Evolutionary conservation across 2,329 filamentous ascomycete species (phyloP).

Genomic region (Colletotrichum sojae): DNA sequence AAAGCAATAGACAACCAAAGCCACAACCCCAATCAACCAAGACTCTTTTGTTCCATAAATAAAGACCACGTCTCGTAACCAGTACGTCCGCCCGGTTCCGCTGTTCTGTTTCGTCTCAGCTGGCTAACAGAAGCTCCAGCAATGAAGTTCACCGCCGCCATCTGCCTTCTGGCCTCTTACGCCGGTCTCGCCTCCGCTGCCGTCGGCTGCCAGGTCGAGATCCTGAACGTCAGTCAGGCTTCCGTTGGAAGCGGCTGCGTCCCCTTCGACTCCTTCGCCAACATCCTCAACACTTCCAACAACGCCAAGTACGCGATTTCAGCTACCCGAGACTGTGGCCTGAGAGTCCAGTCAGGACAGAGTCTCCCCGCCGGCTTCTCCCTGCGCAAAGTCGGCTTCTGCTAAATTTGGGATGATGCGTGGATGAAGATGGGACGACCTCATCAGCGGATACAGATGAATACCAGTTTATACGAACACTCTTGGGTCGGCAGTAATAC

Average conservation of each 20-base stretch:
- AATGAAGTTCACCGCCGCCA: slow-evolving; percentile 9
- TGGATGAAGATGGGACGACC: neutral
- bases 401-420: neutral
- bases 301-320: neutral
- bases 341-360: neutral
- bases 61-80: neutral
- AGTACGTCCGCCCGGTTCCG: too few species aligned
- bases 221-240: slow-evolving; percentile 9
- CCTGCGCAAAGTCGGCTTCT: slow-evolving; percentile 16
- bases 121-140: neutral
- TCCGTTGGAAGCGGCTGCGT: neutral
- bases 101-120: neutral
- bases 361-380: slow-evolving; percentile 1
- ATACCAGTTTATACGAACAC: neutral
- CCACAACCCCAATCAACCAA: too few species aligned
- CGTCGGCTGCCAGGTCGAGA: slow-evolving; percentile 5
- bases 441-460: neutral
- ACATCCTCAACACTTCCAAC: slow-evolving; percentile 1
- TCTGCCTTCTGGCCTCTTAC: neutral
- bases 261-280: neutral
- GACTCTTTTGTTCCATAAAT: neutral
- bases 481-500: too few species aligned
- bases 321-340: slow-evolving; percentile 2
- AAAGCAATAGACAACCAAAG: too few species aligned
- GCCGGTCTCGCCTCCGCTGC: neutral